Percentiles rank a stretch among this genome's conserved stretches.
Evolutionary conservation across 164 flowering plant species (phyloP).

Genomic region (Litsea cubeba): DNA sequence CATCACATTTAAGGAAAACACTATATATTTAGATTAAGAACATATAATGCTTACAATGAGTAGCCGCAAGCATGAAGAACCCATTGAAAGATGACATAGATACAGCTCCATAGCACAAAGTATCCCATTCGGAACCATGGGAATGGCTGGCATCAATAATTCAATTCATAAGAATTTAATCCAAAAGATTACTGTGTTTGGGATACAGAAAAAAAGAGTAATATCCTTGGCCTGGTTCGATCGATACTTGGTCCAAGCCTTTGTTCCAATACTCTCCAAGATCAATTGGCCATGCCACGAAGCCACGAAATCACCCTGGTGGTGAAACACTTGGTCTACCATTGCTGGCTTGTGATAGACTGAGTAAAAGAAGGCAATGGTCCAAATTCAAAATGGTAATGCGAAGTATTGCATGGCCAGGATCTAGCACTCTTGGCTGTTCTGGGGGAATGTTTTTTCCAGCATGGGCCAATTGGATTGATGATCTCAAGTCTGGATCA

Average conservation of each 20-base stretch:
- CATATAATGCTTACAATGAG: constrained; percentile 35
- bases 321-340: background rate
- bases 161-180: background rate
- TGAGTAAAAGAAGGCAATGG: background rate
- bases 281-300: too few relatives aligned
- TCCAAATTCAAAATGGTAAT: background rate
- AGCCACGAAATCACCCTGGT: too few relatives aligned
- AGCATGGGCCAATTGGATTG: background rate
- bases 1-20: background rate
- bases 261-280: too few relatives aligned
- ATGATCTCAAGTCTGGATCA: background rate
- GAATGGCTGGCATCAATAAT: constrained; percentile 35
- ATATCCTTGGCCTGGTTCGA: background rate
- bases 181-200: background rate
- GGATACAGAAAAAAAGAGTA: too few relatives aligned
- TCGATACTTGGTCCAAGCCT: background rate
- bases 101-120: constrained; percentile 57
- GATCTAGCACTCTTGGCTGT: background rate
- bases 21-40: background rate
- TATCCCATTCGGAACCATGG: constrained; percentile 60
- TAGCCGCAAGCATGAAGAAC: constrained; percentile 55
- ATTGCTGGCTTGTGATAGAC: background rate
- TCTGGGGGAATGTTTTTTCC: background rate
- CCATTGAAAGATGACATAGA: constrained; percentile 59
- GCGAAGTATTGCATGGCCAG: background rate